Percentiles rank a stretch among this genome's conserved stretches.
These are phyloP conservation scores for Xanthoconium stramineum DNA, from an alignment of 768 basidiomycete genomes.

Conservation along the genomic window DNA sequence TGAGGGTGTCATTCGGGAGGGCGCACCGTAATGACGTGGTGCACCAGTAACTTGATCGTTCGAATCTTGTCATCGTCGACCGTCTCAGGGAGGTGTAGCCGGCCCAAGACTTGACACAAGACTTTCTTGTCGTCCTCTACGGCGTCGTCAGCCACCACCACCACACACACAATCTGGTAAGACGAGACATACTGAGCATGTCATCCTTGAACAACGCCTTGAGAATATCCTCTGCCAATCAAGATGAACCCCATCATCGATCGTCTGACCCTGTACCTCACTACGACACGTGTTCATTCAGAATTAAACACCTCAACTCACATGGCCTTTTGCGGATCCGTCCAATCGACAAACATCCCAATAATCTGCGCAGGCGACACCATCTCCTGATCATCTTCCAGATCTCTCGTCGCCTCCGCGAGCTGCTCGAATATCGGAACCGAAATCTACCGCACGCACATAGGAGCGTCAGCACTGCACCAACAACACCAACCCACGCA, in stretches of 20 bases:
- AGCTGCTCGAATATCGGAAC: constrained; percentile 64
- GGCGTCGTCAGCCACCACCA: not conserved
- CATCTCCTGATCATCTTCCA: constrained; percentile 74
- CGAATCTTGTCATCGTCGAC: constrained; percentile 69
- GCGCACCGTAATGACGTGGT: constrained; percentile 31
- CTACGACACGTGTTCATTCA: constrained; percentile 22
- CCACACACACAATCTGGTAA: not conserved
- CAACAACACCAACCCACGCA: not conserved
- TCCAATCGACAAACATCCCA: constrained; percentile 85
- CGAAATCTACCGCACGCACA: constrained; percentile 52
- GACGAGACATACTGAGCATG: constrained; percentile 47
- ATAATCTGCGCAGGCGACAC: constrained; percentile 70
- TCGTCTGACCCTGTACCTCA: constrained; percentile 37
- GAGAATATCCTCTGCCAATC: constrained; percentile 55
- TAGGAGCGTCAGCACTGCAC: too few relatives aligned
- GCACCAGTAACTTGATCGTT: constrained; percentile 57
- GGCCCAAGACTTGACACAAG: constrained; percentile 59
- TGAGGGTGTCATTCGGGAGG: too few relatives aligned
- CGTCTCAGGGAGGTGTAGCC: constrained; percentile 64
- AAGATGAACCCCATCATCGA: constrained; percentile 46
- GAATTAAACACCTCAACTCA: too few relatives aligned
- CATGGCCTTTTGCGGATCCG: constrained; percentile 72
- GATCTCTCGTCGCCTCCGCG: constrained; percentile 51
- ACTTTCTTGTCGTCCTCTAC: constrained; percentile 57
- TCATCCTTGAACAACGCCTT: constrained; percentile 46